Base-by-base conservation (phyloP, 2,329 filamentous ascomycete species). In the Curvularia eragrostidis region DNA sequence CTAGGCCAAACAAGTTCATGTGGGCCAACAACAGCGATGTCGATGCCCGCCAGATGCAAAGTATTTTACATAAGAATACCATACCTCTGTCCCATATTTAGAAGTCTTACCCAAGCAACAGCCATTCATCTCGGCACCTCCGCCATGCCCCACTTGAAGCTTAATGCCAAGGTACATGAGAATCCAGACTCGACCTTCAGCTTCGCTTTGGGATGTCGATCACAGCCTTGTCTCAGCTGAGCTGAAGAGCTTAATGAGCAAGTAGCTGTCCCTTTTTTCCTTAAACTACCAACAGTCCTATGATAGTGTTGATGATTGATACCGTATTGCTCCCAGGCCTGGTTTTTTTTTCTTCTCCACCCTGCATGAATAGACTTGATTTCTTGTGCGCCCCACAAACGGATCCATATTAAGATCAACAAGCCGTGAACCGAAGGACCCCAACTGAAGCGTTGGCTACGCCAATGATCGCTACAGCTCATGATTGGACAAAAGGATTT, bases 401-500 rank as follows among this genome's bases (percentile, higher is more conserved):
- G 30, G 24, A 32, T 21, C 34, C 18, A 18, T 36, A 48, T 32
- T 10, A 38, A 18, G 28, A 48, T 26, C 13, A n/a, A 52, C 34
- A 15, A 51, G 30, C 9, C 15, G 12, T 9, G 12, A n/a, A 21
- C 19, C 18, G 28, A 15, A 13, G 12, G 21, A 13, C n/a, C 30
- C 28, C 18, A 39, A n/a, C 23, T 39, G 13, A 30, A n/a, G 19
- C 18, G 12, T n/a, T 23, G 24, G 38, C 44, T 54, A 43, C 30
- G 28, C 54, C 15, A 23, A 44, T 19, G 34, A 30, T 44, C 59
- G 41, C 15, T 56, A 46, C 26, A 48, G 54, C 18, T 54, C 59
- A 24, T 63, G 36, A 54, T 44, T 57, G 47, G 64, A 54, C 15
- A 54, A 44, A 23, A 62, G 59, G 19, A 57, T 41, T 39, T 59